Base-by-base conservation (phyloP, 192 early-diverging fungal species). In the Gonapodya sp. region DNA sequence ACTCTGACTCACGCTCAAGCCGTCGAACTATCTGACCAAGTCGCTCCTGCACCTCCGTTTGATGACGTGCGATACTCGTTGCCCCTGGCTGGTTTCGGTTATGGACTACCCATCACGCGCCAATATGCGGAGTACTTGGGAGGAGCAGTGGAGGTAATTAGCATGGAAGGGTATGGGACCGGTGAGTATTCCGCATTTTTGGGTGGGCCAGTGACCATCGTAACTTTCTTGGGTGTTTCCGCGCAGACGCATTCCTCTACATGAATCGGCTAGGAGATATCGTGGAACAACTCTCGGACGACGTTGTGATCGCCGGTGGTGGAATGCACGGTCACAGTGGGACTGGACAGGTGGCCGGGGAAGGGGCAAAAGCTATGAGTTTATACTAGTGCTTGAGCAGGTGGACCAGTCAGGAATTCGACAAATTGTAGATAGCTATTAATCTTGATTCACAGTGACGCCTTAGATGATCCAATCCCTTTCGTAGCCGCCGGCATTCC, bases 81-180 rank as follows among this genome's bases (percentile, higher is more conserved):
- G 30, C 75, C 75, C 2, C 31, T 77, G 30, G 75, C 75, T 2
- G 75, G 75, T 2, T 77, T 77, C 75, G 75, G 75, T 2, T 77
- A 77, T 33, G 75, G 75, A 14, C 18, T 77, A 33, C 75, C 75
- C 75, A 77, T 77, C 31, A 32, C 75, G 75, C 75, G 75, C 18
- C 75, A 32, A 33, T 77, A 77, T 33, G 75, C 75, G 30, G 75
- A 77, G 75, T 77, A 77, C 75, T 34, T 77, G 75, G 75, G 75
- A 2, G 75, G 75, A 18, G 30, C 18, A 16, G 34, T 77, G 75
- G 75, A 77, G 75, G 75, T 77, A 33, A 77, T 77, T 33, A 77
- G 75, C 31, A 77, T 77, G 75, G 75, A 77, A 33, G 75, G 75
- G 31, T 77, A 77, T 33, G 75, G 75, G 8, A 77, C 75, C 2